Base-by-base conservation (phyloP, 2,329 filamentous ascomycete genomes). In the Colletotrichum orbiculare region DNA sequence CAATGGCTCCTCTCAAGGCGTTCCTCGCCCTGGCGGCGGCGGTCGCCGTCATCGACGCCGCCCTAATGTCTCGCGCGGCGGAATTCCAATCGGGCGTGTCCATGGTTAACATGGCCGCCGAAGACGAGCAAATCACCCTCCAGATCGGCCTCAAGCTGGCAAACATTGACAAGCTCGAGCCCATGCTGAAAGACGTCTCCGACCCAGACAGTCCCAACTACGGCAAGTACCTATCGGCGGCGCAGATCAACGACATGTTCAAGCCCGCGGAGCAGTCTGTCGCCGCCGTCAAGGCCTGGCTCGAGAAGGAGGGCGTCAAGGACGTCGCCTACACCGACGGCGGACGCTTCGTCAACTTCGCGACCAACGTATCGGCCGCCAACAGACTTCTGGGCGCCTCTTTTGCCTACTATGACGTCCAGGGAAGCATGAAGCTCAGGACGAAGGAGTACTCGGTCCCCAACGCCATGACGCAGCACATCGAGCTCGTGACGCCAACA, bases 401-500 rank as follows among this genome's bases (percentile, higher is more conserved):
- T n/a, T 83, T 82, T 61, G 73, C 73, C 9, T 77, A 78, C 70
- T 83, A 78, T 67, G 72, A 78, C 54, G 74, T 75, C 10, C 77
- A 75, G 8, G 76, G 72, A 10, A 70, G 72, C 35, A 73, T 74
- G 46, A 79, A 81, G 70, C 72, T 75, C 47, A 66, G 73, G 3
- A 71, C 72, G 1, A 65, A 64, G 33, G 53, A 69, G 48, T 75
- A 75, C 63, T 73, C 71, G 2, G 62, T 76, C 13, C 73, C 73
- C 0, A 73, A 77, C n/a, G 69, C 76, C 12, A 68, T 83, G 55
- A 68, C 71, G 33, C 63, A 67, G 41, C 71, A 79, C 67, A 78
- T 84, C 66, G 79, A 82, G 67, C 71, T 83, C 38, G 74, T 84
- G 52, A 77, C 80, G 33, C 82, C 82, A 0, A 82, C 81, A 6